Evolutionary conservation across 192 early-diverging fungal species (phyloP), one percentile per base, ranked within the genome.

Genomic region (Backusella australiensis): DNA sequence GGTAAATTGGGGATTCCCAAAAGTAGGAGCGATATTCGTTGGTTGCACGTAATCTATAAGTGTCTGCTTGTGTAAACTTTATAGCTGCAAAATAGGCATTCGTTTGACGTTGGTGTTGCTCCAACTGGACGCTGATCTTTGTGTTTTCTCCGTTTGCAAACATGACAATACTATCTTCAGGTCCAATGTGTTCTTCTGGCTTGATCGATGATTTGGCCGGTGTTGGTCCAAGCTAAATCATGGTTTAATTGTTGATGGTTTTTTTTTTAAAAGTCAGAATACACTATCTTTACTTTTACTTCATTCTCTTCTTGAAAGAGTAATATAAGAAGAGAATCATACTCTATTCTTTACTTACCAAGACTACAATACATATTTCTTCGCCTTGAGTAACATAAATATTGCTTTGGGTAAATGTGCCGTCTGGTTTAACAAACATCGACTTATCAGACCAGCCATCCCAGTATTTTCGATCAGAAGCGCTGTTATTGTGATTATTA

Each of bases 81-180:
- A 77, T 73, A 26, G 80, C 69, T 5, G 76, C 72, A 53, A 72
- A 75, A 74, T 81, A 81, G n/a, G 73, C 69, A 78, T 78, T 78
- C 9, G 52, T 23, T 12, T 75, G 66, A 32, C 35, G 15, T 6
- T 26, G 19, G 67, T 81, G 72, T 72, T 81, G 80, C 46, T 81
- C 38, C 32, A 81, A 29, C 14, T 75, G 53, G 15, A 81, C 68
- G 1, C 69, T 41, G n/a, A 78, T 49, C 52, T 44, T 56, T 19
- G 73, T 77, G n/a, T 67, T 65, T 34, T 70, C 36, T 34, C 80
- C 77, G 21, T 68, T 26, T 14, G 80, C 80, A 59, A 71, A 23
- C 14, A 77, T 56, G 3, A 71, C 26, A 23, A 81, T 75, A 35
- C 69, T 81, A 53, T 81, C 80, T 39, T 73, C 19, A n/a, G 69